These are phyloP conservation scores for Neurospora sp. DNA, from an alignment of 2,329 filamentous ascomycete species.

Conservation along the genomic window DNA sequence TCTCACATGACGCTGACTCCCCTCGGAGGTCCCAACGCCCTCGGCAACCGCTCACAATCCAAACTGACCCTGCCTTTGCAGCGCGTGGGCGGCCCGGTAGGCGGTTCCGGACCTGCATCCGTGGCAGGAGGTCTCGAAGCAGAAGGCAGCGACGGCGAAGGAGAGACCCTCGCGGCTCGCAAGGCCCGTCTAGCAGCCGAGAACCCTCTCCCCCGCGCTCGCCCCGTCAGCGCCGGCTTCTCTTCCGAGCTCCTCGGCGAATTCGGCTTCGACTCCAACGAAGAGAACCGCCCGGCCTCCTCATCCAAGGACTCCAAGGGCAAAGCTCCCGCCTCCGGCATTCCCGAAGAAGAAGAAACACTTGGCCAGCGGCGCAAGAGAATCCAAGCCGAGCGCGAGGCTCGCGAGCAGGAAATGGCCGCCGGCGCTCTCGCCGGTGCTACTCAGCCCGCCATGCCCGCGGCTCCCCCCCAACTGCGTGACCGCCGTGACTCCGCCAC, in stretches of 20 bases:
- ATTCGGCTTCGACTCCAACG: constrained; percentile 42
- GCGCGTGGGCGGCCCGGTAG: constrained; percentile 2
- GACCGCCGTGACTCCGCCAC: constrained; percentile 1
- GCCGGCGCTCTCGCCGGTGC: constrained; percentile 19
- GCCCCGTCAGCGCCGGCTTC: constrained; percentile 56
- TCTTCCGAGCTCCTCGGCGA: constrained; percentile 58
- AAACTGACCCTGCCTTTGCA: constrained; percentile 14
- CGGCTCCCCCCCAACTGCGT: neutral
- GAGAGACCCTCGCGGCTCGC: constrained; percentile 58
- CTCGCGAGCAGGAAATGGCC: constrained; percentile 46
- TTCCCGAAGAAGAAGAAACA: constrained; percentile 58
- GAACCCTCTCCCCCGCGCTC: constrained; percentile 37
- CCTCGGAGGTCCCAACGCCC: constrained; percentile 12
- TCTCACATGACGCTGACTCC: constrained; percentile 34
- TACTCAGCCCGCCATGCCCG: neutral
- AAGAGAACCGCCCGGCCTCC: constrained; percentile 17
- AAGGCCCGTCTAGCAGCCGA: constrained; percentile 52
- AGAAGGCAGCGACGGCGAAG: constrained; percentile 36
- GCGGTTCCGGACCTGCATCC: constrained; percentile 13
- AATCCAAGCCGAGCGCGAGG: constrained; percentile 60
- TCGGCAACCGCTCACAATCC: constrained; percentile 18
- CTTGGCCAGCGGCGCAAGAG: constrained; percentile 66
- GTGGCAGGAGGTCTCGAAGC: constrained; percentile 19
- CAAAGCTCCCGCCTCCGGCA: constrained; percentile 28
- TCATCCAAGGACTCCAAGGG: constrained; percentile 22